These are phyloP conservation scores for Jasminum sambac DNA, from an alignment of 257 asterid species.

Conservation along the genomic window DNA sequence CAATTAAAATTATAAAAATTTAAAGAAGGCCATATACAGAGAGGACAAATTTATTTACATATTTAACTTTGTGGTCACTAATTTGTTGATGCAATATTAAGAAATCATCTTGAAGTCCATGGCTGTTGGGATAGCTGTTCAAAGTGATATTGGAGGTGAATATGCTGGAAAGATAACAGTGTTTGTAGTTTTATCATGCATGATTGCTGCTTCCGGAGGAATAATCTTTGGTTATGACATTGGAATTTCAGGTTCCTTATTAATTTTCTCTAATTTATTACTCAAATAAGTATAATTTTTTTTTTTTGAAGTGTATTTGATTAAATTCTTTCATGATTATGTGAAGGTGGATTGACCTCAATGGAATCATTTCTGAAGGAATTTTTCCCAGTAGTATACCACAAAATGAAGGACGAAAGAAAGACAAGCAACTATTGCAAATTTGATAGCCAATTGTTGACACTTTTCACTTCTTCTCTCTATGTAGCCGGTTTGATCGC, in stretches of 20 bases:
- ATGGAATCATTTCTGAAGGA: constrained; percentile 49
- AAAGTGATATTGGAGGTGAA: constrained; percentile 24
- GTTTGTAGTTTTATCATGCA: constrained; percentile 45
- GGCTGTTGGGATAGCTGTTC: constrained; percentile 11
- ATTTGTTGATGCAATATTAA: not conserved
- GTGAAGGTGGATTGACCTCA: constrained; percentile 56
- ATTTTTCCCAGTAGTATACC: constrained; percentile 45
- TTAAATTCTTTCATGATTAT: not conserved
- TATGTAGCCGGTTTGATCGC: constrained; percentile 51
- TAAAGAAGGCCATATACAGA: not conserved
- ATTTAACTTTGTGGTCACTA: not conserved
- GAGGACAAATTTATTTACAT: not conserved
- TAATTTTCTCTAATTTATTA: not conserved
- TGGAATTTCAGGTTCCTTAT: constrained; percentile 46
- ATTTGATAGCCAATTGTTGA: constrained; percentile 47
- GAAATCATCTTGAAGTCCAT: constrained; percentile 5
- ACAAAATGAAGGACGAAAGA: constrained; percentile 31
- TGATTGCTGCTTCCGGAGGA: constrained; percentile 54
- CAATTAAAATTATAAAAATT: too few species aligned
- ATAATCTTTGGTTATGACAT: constrained; percentile 46
- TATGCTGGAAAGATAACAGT: constrained; percentile 40
- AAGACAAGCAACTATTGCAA: constrained; percentile 52
- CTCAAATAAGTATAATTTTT: too few species aligned
- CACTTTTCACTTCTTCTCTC: constrained; percentile 50
- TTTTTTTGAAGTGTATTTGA: not conserved